Percentiles rank a stretch among this genome's conserved stretches.
Evolutionary conservation across 441 rosid species (phyloP).

Genomic region (Gossypium schwendimanii): DNA sequence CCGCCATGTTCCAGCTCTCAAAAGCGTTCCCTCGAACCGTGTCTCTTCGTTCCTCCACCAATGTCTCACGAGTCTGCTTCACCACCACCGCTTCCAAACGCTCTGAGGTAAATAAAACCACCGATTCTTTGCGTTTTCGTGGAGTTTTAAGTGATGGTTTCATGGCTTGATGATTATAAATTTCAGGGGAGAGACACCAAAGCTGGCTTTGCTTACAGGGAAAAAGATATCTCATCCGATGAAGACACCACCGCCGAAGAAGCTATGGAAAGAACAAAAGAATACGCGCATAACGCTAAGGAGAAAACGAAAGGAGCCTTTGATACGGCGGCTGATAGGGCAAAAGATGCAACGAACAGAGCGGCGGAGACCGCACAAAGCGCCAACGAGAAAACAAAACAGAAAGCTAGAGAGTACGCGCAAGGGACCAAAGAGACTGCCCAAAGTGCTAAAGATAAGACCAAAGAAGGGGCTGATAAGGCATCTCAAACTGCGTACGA

Average conservation of each 20-base stretch:
- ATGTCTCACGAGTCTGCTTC: slow-evolving; percentile 46
- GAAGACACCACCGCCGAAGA: neutral
- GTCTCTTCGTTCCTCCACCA: slow-evolving; percentile 21
- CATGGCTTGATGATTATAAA: neutral
- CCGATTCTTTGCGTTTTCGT: neutral
- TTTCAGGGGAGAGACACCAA: slow-evolving; percentile 35
- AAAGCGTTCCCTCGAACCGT: slow-evolving; percentile 33
- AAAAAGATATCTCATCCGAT: slow-evolving; percentile 15
- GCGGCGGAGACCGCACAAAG: slow-evolving; percentile 24
- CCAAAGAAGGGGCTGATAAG: neutral
- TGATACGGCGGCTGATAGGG: neutral
- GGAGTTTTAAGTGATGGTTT: neutral
- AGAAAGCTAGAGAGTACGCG: slow-evolving; percentile 33
- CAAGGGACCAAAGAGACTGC: slow-evolving; percentile 14
- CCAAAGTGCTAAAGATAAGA: slow-evolving; percentile 12
- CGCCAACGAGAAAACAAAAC: slow-evolving; percentile 22
- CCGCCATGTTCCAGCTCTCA: slow-evolving; percentile 31
- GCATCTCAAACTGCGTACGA: slow-evolving; percentile 20
- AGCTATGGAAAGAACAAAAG: neutral
- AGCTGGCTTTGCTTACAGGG: slow-evolving; percentile 23
- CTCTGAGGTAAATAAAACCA: neutral
- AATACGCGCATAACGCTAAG: slow-evolving; percentile 5
- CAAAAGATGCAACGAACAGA: slow-evolving; percentile 3
- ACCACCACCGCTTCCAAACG: slow-evolving; percentile 42
- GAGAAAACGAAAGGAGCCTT: neutral